Evolutionary conservation across 768 basidiomycete genomes (phyloP).

Genomic region (Amanita brunnescens): DNA sequence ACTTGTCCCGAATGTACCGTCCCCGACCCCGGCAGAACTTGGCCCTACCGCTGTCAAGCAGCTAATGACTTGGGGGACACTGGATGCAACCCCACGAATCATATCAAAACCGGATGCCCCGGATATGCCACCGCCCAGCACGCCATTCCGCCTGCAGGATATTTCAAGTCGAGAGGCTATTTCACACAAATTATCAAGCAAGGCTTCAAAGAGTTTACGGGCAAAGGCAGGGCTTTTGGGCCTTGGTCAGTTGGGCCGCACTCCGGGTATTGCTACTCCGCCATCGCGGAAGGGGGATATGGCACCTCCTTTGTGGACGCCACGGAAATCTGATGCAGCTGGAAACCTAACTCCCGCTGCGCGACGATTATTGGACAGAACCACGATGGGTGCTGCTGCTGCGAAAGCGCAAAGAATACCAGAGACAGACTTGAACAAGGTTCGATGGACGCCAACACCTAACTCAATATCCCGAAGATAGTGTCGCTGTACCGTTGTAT

Average conservation of each 20-base stretch:
- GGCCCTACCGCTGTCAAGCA: constrained; percentile 81
- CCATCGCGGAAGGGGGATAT: constrained; percentile 45
- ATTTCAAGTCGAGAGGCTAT: constrained; percentile 75
- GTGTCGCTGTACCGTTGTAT: constrained; percentile 12
- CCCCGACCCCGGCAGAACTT: constrained; percentile 76
- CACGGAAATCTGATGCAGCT: constrained; percentile 59
- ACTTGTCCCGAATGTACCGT: constrained; percentile 79
- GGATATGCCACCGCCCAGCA: constrained; percentile 38
- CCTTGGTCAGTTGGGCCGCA: constrained; percentile 23
- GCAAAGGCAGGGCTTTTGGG: constrained; percentile 63
- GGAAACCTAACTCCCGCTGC: constrained; percentile 86
- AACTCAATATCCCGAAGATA: constrained; percentile 26
- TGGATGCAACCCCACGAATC: constrained; percentile 86
- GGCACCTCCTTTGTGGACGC: constrained; percentile 77
- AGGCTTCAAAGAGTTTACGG: constrained; percentile 74
- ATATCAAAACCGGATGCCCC: constrained; percentile 56
- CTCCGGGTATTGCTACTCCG: constrained; percentile 26
- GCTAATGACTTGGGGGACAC: constrained; percentile 96
- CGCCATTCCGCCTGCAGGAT: constrained; percentile 72
- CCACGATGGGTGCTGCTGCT: constrained; percentile 56
- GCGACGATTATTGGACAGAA: constrained; percentile 62
- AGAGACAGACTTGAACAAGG: constrained; percentile 54
- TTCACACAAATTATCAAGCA: constrained; percentile 73
- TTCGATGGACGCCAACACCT: constrained; percentile 79
- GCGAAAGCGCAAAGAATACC: constrained; percentile 34